Evolutionary conservation across 306 rosid genomes (phyloP).

Genomic region (Prunus fruticosa): DNA sequence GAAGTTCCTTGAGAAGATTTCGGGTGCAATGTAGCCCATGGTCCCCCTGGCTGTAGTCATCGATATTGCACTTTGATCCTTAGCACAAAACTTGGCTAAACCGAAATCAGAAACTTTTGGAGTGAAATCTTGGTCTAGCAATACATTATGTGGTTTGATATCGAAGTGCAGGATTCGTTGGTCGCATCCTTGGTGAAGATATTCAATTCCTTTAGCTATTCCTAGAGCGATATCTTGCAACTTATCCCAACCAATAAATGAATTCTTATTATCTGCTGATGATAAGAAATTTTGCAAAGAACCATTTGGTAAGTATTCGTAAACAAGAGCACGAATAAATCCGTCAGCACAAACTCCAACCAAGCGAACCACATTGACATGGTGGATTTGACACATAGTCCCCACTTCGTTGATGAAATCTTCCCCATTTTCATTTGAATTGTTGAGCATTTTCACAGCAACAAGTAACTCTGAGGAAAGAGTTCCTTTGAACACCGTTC

Average conservation of each 20-base stretch:
- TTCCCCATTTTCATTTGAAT: neutral
- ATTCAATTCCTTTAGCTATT: too few relatives aligned
- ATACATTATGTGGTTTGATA: constrained; percentile 35
- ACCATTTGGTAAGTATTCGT: constrained; percentile 33
- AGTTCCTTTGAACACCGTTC: constrained; percentile 30
- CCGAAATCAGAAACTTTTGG: constrained; percentile 40
- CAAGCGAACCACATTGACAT: constrained; percentile 29
- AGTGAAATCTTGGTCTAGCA: constrained; percentile 21
- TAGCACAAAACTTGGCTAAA: constrained; percentile 34
- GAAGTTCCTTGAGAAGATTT: constrained; percentile 35
- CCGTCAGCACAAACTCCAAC: constrained; percentile 12
- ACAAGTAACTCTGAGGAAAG: constrained; percentile 3
- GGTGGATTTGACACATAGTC: constrained; percentile 36
- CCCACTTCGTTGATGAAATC: constrained; percentile 21
- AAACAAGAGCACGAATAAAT: constrained; percentile 29
- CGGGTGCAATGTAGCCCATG: constrained; percentile 34
- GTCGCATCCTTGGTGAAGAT: constrained; percentile 7
- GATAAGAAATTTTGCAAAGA: constrained; percentile 26
- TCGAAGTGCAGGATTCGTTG: constrained; percentile 37
- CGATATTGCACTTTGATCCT: constrained; percentile 29
- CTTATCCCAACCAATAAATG: constrained; percentile 30
- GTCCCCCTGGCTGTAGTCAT: constrained; percentile 38
- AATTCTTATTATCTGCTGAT: constrained; percentile 7
- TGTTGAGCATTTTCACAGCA: neutral
- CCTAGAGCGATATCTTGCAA: constrained; percentile 33